Base-by-base conservation (phyloP, 148 eudicot genomes). In the Rhododendron vialii region DNA sequence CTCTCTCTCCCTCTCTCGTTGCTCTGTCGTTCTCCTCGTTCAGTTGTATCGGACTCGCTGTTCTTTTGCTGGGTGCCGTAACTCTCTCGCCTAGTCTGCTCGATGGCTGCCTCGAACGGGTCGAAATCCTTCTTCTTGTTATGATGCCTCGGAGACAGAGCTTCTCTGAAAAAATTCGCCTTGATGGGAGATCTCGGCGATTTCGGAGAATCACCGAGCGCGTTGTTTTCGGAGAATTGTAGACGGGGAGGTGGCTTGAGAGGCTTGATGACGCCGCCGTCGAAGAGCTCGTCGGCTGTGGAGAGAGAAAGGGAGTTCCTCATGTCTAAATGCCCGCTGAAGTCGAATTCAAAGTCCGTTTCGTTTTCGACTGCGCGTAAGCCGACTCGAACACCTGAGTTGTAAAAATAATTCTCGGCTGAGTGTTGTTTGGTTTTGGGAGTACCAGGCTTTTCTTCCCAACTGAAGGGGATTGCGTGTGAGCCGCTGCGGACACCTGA, bases 271-370 rank as follows among this genome's bases (percentile, higher is more conserved):
- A 89, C 90, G 3, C 96, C 96, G 8, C 89, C 86, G 35, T 88
- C 89, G 84, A 92, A 92, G 10, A 92, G 92, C 83, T 91, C 94
- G 26, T 90, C 93, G 20, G 96, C 85, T 17, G 76, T 83, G 41
- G 76, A 71, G 38, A 71, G 76, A 33, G 38, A 30, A 14, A 74
- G 84, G 10, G 82, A 83, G 18, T 35, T 41, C 65, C 83, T 75
- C 45, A 41, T 41, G 43, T 92, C 89, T 2, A 93, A 63, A 6
- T 91, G 93, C 20, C 93, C 93, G 82, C 93, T 92, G 80, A 93
- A 96, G 30, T 92, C 89, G 74, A 96, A 96, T 7, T 93, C 95
- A 69, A 92, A 95, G 74, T 93, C 93, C 79, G 43, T 50, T 3
- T 85, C 83, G 1, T 28, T 76, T 67, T 71, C 76, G 12, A 67